Percentiles rank a stretch among this genome's conserved stretches.
Conservation (phyloP, 75 land plant species). For the Ceratopteris richardii region DNA sequence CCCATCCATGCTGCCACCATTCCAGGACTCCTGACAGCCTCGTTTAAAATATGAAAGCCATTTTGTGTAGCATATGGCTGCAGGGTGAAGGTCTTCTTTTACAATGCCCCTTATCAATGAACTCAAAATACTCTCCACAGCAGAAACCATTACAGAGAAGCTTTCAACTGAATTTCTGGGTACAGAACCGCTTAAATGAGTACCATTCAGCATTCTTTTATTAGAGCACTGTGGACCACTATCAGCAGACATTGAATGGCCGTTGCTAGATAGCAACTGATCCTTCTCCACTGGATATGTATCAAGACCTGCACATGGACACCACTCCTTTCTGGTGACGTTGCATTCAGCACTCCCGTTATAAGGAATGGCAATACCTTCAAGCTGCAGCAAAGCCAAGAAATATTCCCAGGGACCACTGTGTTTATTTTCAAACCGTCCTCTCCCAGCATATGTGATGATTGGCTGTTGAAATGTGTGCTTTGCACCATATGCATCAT, state of each 20-base stretch:
- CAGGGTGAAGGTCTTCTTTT: conserved; percentile 51
- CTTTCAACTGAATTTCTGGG: conserved; percentile 4
- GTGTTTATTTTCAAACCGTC: conserved; percentile 47
- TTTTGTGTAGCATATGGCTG: conserved; percentile 60
- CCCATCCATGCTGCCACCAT: neutral
- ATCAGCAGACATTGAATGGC: too few relatives aligned
- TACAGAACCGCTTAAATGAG: too few relatives aligned
- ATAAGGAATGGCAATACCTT: conserved; percentile 19
- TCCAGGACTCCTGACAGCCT: conserved; percentile 4
- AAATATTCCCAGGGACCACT: conserved; percentile 63
- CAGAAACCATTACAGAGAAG: conserved; percentile 45
- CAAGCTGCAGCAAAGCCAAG: conserved; percentile 47
- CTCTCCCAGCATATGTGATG: conserved; percentile 45
- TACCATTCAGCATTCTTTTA: too few relatives aligned
- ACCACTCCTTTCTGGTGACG: conserved; percentile 15
- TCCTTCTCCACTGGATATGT: neutral
- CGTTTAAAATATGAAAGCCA: conserved; percentile 64
- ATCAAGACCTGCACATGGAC: conserved; percentile 25
- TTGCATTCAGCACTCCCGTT: too few relatives aligned
- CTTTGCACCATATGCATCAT: conserved; percentile 17
- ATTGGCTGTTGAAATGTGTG: conserved; percentile 25
- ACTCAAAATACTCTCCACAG: conserved; percentile 45
- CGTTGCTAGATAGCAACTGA: conserved; percentile 11
- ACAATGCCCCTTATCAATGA: conserved; percentile 59
- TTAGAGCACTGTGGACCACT: too few relatives aligned